Conservation (phyloP, 495 filamentous ascomycete genomes). For the Geopyxis carbonaria region DNA sequence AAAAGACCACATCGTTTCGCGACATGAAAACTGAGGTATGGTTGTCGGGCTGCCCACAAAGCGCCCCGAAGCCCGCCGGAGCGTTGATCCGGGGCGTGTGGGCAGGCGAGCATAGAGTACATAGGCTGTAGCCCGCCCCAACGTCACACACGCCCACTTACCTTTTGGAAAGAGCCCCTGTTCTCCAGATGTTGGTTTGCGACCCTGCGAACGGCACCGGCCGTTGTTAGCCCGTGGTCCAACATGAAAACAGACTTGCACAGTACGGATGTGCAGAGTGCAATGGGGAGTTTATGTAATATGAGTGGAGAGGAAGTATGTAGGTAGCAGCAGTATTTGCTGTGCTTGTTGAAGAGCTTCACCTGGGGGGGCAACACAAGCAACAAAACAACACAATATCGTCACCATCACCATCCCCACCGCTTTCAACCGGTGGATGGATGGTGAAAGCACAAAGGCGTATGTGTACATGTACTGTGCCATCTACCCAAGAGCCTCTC, state of each 20-base stretch:
- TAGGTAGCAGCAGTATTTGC: neutral
- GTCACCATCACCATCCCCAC: neutral
- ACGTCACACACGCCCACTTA: constrained; percentile 13
- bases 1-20: no score
- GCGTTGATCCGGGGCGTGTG: constrained; percentile 1
- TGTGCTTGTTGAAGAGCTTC: neutral
- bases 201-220: constrained; percentile 12
- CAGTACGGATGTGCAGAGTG: no score
- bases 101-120: no score
- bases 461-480: neutral
- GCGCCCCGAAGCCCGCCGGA: neutral
- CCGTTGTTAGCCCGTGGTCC: no score
- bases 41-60: neutral
- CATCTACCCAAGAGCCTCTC: neutral
- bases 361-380: neutral
- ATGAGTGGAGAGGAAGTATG: no score
- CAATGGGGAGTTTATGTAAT: no score
- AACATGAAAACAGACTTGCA: no score
- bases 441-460: neutral
- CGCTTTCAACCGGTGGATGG: no score
- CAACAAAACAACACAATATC: neutral
- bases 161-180: constrained; percentile 23
- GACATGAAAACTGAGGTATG: neutral
- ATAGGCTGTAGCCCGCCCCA: no score
- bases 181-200: constrained; percentile 16